Evolutionary conservation across 2,329 filamentous ascomycete species (phyloP), one percentile per base, ranked within the genome.

Genomic region (Canariomyces notabilis): DNA sequence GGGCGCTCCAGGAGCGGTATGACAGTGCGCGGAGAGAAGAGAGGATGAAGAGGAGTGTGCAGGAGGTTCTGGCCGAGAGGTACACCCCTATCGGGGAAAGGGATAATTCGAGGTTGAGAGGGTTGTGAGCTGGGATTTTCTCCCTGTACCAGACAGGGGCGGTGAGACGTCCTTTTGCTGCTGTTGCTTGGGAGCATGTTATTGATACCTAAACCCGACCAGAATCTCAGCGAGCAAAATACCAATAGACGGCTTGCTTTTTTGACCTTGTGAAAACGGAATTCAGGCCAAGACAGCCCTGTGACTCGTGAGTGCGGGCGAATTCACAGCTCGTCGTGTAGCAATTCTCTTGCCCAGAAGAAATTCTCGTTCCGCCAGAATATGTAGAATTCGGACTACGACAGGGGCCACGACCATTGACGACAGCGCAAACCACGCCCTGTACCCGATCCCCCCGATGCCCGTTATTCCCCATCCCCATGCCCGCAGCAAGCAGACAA

Each of bases 281-380:
- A n/a, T n/a, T n/a, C n/a, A n/a, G n/a, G n/a, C n/a, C n/a, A n/a
- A n/a, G n/a, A n/a, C n/a, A n/a, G n/a, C n/a, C n/a, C n/a, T n/a
- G n/a, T n/a, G n/a, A n/a, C n/a, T n/a, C n/a, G n/a, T n/a, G n/a
- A n/a, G n/a, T n/a, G n/a, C n/a, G n/a, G n/a, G n/a, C n/a, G n/a
- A n/a, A n/a, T n/a, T n/a, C n/a, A n/a, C n/a, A n/a, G n/a, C n/a
- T n/a, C n/a, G n/a, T n/a, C n/a, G n/a, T n/a, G n/a, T n/a, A n/a
- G n/a, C n/a, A n/a, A n/a, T n/a, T n/a, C n/a, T n/a, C n/a, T n/a
- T n/a, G n/a, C n/a, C n/a, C n/a, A n/a, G n/a, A n/a, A n/a, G n/a
- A n/a, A n/a, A 53, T 82, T 78, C 14, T 81, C 70, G 2, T 67
- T 65, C 19, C 77, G 67, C 70, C 75, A 79, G 49, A 77, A 80